Base-by-base conservation (phyloP, 768 basidiomycete species). In the Nidularia pulvinata region DNA sequence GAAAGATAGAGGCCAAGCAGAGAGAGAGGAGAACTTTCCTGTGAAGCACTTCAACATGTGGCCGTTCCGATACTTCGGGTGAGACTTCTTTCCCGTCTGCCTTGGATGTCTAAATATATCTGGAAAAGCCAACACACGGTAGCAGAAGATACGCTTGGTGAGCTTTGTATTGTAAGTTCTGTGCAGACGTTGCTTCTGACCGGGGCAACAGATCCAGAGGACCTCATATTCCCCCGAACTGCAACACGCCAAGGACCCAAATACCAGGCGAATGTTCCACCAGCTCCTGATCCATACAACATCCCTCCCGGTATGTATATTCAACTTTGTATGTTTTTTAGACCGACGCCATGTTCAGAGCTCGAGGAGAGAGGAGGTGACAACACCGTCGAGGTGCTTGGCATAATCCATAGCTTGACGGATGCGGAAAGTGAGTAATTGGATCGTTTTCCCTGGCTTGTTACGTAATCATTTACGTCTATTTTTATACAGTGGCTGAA, bases 31-130 rank as follows among this genome's bases (percentile, higher is more conserved):
- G 69, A 89, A 80, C 56, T 72, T 88, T 53, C 80, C 85, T 19
- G 85, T 92, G 55, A 93, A 89, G 63, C 88, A 92, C 69, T 94
- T 83, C 74, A 92, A 88, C 68, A 88, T 88, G 86, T 95, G 89
- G 92, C 91, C 87, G 3, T 97, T 95, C 73, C 81, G 97, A 53
- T 99, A 99, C 73, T 98, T 98, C 69, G 95, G 95, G 95, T 95
- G 68, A 70, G 89, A 19, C 25, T 59, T 47, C 33, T 39, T 25
- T 32, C 32, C 22, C 39, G 32, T 59, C 32, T 56, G 22, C 35
- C 33, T 46, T 43, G 34, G 13, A 11, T 30, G 51, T 30, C 13
- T 58, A 22, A 36, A 51, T 50, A 54, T 42, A 5, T 50, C 49
- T 56, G 25, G 22, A 11, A 50, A 67, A 96, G 94, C 30, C 83